Base-by-base conservation (phyloP, 192 early-diverging fungal species). In the Linnemannia hyalina region DNA sequence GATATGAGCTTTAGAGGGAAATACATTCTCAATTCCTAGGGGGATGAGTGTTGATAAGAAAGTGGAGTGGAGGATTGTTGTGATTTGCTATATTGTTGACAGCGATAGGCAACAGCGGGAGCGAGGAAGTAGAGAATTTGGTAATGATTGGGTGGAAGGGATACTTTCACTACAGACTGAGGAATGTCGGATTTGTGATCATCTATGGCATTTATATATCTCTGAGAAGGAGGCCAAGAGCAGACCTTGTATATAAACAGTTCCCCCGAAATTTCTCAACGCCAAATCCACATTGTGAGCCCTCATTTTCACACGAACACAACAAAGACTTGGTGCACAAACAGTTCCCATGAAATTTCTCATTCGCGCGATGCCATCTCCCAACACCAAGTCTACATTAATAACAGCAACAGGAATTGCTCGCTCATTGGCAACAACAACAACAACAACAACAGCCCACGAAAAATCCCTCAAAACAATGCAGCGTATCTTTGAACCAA, bases 231-330 rank as follows among this genome's bases (percentile, higher is more conserved):
- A 35, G 35, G 35, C 0, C 35, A 35, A 35, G 35, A 35, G 35
- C 35, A 52, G 38, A 69, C 16, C 68, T 69, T 20, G 68, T 70
- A 38, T 40, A 70, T 41, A 40, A 70, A 40, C 69, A 41, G 32
- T 70, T 69, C 68, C 32, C 68, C 41, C 44, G 69, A 70, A 70
- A 70, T 15, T 36, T 35, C 68, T 69, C 68, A 36, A 35, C 68
- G 68, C 41, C 41, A 42, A 42, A 13, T 15, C 13, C 68, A 69
- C 23, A n/a, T 63, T 6, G 22, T 18, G 11, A 22, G 38, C 20
- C 22, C 69, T 41, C 69, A 29, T 52, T 52, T 52, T 52, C 26
- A 70, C 69, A 70, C 8, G 69, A 70, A 22, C 38, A 35, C 69
- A 70, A 22, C 40, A 70, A 23, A 40, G 69, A 70, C 69, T 20